Evolutionary conservation across 2,329 filamentous ascomycete species (phyloP), one percentile per base, ranked within the genome.

Genomic region (Aspergillus pseudotamarii): DNA sequence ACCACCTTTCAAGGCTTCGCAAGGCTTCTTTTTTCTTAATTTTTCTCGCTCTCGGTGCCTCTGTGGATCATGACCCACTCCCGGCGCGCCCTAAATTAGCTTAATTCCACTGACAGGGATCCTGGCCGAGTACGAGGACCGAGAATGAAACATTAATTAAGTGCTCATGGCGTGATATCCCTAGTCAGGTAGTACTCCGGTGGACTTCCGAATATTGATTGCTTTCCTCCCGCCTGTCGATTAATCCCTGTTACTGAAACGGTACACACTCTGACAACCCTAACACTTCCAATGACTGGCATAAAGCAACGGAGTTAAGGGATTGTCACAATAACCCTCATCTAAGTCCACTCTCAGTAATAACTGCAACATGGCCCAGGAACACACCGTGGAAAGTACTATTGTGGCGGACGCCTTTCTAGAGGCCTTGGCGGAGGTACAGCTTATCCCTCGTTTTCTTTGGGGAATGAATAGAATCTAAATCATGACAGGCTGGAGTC

Each of bases 401-500:
- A 48, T 26, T 5, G 45, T 48, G 23, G 21, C 45, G 12, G 45
- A 48, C 19, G 45, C 12, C 1, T 48, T 48, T 48, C 45, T 48
- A 5, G 45, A 48, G 21, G 45, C 45, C 12, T 8, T 48, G 45
- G 45, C 45, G 6, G 45, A 48, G 23, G 45, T 48, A 48, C 21
- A 8, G 11, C 12, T 12, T 8, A 14, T 48, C 11, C 45, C 45
- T 19, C 6, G 0, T 14, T 9, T 28, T 28, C 12, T 28, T 28
- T 16, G 11, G 23, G 1, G 6, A 28, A 48, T 28, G 12, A 16
- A 46, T 45, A 1, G n/a, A 3, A 12, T 23, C 43, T 48, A 26
- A 48, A 16, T 9, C 23, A 48, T 48, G 45, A 8, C 45, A 48
- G 45, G 62, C 62, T 2, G 62, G 62, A 9, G 56, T 64, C 41